Evolutionary conservation across 2,329 filamentous ascomycete species (phyloP).

Genomic region (Talaromyces piceae): DNA sequence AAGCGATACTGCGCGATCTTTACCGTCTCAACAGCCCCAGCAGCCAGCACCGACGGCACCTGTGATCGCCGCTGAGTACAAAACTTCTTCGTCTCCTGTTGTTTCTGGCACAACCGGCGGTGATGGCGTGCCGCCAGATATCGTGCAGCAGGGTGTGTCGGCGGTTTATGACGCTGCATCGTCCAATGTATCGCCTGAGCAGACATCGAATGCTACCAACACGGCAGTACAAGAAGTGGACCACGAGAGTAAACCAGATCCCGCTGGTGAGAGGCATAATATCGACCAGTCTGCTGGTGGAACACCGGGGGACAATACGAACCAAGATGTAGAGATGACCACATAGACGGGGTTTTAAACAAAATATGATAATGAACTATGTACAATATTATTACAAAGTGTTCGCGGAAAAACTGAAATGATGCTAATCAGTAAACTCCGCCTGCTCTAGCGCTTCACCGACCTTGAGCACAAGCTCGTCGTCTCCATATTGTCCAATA

Average conservation of each 20-base stretch:
- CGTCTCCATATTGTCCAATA: slow-evolving; percentile 42
- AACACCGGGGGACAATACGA: not conserved
- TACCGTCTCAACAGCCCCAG: not conserved
- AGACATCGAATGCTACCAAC: too few species aligned
- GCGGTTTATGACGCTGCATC: slow-evolving; percentile 9
- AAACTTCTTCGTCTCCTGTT: not conserved
- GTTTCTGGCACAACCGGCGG: slow-evolving; percentile 3
- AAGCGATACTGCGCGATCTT: not conserved
- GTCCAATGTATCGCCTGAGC: not conserved
- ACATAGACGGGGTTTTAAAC: not conserved
- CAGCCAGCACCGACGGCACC: not conserved
- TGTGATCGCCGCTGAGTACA: slow-evolving; percentile 1
- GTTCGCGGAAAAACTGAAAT: too few species aligned
- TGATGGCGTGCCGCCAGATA: not conserved
- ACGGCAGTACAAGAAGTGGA: not conserved
- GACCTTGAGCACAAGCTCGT: slow-evolving; percentile 34
- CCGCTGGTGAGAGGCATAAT: not conserved
- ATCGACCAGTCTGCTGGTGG: not conserved
- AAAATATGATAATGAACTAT: too few species aligned
- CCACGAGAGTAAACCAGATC: not conserved
- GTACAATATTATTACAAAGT: too few species aligned
- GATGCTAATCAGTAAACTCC: not conserved
- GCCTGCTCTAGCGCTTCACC: slow-evolving; percentile 27
- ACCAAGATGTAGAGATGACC: slow-evolving; percentile 10
- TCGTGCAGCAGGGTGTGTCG: slow-evolving; percentile 4